Evolutionary conservation across 2,329 filamentous ascomycete species (phyloP), one percentile per base, ranked within the genome.

Genomic region (Beauveria pseudobassiana): DNA sequence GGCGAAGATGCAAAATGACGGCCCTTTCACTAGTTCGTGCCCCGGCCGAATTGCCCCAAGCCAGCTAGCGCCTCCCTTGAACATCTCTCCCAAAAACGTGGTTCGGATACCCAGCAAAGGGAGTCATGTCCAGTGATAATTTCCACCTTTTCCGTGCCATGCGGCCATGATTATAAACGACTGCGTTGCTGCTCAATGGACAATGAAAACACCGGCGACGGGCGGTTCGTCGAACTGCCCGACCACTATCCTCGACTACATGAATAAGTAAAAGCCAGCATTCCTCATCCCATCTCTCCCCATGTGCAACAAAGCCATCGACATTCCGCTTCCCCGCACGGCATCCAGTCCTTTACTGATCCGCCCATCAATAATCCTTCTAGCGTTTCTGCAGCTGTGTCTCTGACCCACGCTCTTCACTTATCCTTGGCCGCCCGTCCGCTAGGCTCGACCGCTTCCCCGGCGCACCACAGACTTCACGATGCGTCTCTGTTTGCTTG

Each of bases 131-230:
- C 40, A 49, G 24, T 46, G 40, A 46, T 43, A 28, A 60, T 60
- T 60, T 60, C 58, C 49, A 53, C 58, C 58, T 53, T 48, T 59
- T 45, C 46, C 24, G n/a, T 22, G 40, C 57, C 20, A 53, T 16
- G 24, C 24, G 57, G 16, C 26, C 40, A 60, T 34, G 40, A 34
- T 14, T 38, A 38, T 38, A 14, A 22, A 28, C 3, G 48, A 26
- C n/a, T 26, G 40, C 40, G 26, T 46, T n/a, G 22, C 26, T 46
- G 38, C 38, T 45, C 40, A 10, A 26, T n/a, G 56, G 40, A 46
- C n/a, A 10, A 26, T n/a, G 48, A 38, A 53, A 53, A 40, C 40
- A 22, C 49, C 40, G 49, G n/a, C 49, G 40, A 20, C 16, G n/a
- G 30, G 12, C 58, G 5, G 26, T 60, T 53, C 42, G 49, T 26